These are phyloP conservation scores for Plasmodium sp. DNA, from an alignment of 169 alveolate species.

Conservation along the genomic window DNA sequence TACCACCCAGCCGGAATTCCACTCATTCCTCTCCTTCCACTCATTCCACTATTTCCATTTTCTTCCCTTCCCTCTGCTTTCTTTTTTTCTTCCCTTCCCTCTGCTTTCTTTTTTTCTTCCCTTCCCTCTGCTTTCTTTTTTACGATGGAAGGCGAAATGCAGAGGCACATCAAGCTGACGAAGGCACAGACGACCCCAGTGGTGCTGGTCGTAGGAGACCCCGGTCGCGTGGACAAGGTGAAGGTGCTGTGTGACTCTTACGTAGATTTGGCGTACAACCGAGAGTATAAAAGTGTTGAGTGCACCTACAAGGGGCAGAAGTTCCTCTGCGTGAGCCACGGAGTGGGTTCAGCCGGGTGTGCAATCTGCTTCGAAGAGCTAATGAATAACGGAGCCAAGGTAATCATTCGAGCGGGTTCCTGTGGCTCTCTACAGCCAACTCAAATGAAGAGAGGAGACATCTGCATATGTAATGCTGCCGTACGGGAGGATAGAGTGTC, in stretches of 20 bases:
- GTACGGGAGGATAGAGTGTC: slow-evolving; percentile 77
- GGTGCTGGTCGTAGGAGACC: slow-evolving; percentile 76
- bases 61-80: no score
- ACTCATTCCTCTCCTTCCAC: no score
- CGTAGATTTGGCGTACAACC: slow-evolving; percentile 61
- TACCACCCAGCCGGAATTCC: background rate
- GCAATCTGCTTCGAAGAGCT: slow-evolving; percentile 76
- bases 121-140: background rate
- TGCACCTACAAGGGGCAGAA: slow-evolving; percentile 67
- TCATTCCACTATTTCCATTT: no score
- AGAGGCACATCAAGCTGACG: slow-evolving; percentile 63
- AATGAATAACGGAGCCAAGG: slow-evolving; percentile 70
- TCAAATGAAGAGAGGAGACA: slow-evolving; percentile 72
- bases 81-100: no score
- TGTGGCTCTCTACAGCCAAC: slow-evolving; percentile 76
- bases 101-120: background rate
- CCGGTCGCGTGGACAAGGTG: slow-evolving; percentile 74
- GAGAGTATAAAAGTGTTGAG: slow-evolving; percentile 73
- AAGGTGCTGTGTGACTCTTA: slow-evolving; percentile 72
- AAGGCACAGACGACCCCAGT: slow-evolving; percentile 43
- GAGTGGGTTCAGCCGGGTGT: slow-evolving; percentile 75
- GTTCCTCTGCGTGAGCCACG: slow-evolving; percentile 75
- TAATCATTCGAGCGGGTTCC: slow-evolving; percentile 70
- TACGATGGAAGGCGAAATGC: slow-evolving; percentile 8
- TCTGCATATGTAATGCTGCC: slow-evolving; percentile 72